Evolutionary conservation across 106 monocot genomes (phyloP).

Genomic region (Ottelia alismoides): DNA sequence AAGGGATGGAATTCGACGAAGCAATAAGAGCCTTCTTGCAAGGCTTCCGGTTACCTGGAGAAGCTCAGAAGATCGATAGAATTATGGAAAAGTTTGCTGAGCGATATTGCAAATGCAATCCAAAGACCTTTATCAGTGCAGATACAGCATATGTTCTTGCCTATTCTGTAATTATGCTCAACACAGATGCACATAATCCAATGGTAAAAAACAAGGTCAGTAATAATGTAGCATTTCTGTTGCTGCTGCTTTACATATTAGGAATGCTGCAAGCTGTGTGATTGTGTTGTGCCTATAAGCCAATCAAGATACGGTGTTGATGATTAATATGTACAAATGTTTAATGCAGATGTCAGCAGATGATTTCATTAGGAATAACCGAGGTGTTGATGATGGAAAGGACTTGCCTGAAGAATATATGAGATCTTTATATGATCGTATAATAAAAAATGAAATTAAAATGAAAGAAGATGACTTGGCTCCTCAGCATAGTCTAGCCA

Average conservation of each 20-base stretch:
- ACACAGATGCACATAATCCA: conserved; percentile 92
- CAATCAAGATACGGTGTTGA: too few relatives aligned
- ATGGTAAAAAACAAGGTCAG: conserved; percentile 98
- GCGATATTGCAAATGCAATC: conserved; percentile 94
- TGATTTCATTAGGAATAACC: conserved; percentile 94
- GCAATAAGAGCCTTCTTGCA: conserved; percentile 73
- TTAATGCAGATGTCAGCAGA: conserved; percentile 88
- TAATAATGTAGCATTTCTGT: too few relatives aligned
- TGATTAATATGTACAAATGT: conserved; percentile 2
- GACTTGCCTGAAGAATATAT: conserved; percentile 95
- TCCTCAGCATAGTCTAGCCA: conserved; percentile 41
- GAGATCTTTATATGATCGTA: conserved; percentile 92
- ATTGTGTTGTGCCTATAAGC: too few relatives aligned
- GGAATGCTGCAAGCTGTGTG: too few relatives aligned
- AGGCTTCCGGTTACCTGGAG: conserved; percentile 93
- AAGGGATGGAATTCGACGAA: conserved; percentile 92
- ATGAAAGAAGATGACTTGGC: conserved; percentile 96
- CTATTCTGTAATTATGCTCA: conserved; percentile 95
- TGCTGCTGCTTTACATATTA: too few relatives aligned
- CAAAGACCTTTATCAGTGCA: conserved; percentile 81
- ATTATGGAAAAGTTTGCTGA: conserved; percentile 99
- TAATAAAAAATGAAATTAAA: conserved; percentile 83
- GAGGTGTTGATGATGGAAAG: conserved; percentile 94
- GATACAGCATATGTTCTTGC: conserved; percentile 99
- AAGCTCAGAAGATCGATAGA: conserved; percentile 94